Conservation (phyloP, 768 basidiomycete species). For the Daedaleopsis nitida region DNA sequence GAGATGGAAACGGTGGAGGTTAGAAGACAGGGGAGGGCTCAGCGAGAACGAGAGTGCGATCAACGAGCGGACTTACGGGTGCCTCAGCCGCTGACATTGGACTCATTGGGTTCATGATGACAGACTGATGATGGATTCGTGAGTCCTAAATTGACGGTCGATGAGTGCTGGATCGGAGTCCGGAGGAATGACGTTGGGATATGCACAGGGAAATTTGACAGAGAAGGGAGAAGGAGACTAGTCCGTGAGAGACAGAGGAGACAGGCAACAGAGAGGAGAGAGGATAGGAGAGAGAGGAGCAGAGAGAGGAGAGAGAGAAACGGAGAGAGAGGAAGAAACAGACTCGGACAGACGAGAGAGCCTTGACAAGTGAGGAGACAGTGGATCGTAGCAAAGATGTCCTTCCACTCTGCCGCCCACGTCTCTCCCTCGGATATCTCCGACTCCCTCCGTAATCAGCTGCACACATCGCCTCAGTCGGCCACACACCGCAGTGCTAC, state of each 20-base stretch:
- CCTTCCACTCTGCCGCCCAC: conserved; percentile 12
- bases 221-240: conserved; percentile 28
- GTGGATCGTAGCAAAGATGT: conserved; percentile 24
- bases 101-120: conserved; percentile 78
- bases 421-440: conserved; percentile 27
- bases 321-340: conserved; percentile 44
- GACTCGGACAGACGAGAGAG: conserved; percentile 33
- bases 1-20: neutral
- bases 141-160: conserved; percentile 27
- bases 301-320: conserved; percentile 48
- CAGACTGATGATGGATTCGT: conserved; percentile 34
- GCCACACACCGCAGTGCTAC: neutral
- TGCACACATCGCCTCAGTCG: conserved; percentile 9
- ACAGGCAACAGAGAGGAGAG: conserved; percentile 55
- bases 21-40: conserved; percentile 14
- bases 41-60: neutral
- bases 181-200: conserved; percentile 15
- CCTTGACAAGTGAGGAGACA: conserved; percentile 33
- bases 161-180: conserved; percentile 13
- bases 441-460: conserved; percentile 24
- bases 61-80: conserved; percentile 53
- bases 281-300: conserved; percentile 36
- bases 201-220: conserved; percentile 32
- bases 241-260: conserved; percentile 54
- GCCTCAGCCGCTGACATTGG: conserved; percentile 72